A percentile compares a stretch with the other conserved stretches of the same genome.
phyloP scores from a whole-genome alignment of 352 stramenopile genomes.

The Globisporangium ultimum region DNA sequence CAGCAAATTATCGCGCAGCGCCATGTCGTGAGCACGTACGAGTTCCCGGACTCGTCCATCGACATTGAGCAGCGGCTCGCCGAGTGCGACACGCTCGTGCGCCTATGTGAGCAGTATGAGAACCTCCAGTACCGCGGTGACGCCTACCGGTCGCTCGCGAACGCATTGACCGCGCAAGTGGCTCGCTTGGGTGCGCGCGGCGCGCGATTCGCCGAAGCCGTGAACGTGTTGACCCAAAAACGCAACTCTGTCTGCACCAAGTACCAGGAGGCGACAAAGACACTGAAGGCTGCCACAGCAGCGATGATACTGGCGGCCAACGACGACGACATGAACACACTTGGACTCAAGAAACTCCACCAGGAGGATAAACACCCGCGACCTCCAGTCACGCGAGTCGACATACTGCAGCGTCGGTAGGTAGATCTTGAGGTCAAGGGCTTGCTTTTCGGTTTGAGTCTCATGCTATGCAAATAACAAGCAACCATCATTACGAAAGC shows the following conservation, averaged over 20 bases:
- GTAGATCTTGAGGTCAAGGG: neutral
- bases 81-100: conserved; percentile 46
- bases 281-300: conserved; percentile 22
- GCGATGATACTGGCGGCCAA: conserved; percentile 13
- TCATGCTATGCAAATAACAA: too few species aligned
- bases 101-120: conserved; percentile 36
- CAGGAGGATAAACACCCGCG: conserved; percentile 19
- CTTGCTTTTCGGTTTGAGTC: neutral
- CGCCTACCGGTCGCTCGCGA: conserved; percentile 49
- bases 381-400: conserved; percentile 19
- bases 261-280: conserved; percentile 26
- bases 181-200: conserved; percentile 29
- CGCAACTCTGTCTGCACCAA: conserved; percentile 34
- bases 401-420: conserved; percentile 3
- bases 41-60: conserved; percentile 23
- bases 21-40: conserved; percentile 47
- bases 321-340: conserved; percentile 9
- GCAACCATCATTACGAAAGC: too few species aligned
- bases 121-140: conserved; percentile 33
- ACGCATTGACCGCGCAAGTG: conserved; percentile 52
- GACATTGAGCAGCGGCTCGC: conserved; percentile 36
- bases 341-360: conserved; percentile 13
- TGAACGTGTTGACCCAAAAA: conserved; percentile 42
- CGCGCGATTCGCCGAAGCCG: conserved; percentile 40
- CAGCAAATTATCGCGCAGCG: conserved; percentile 44